Percentiles rank a stretch among this genome's conserved stretches.
These are phyloP conservation scores for Stentor roeselii DNA, from an alignment of 73 alveolate species.

Conservation along the genomic window DNA sequence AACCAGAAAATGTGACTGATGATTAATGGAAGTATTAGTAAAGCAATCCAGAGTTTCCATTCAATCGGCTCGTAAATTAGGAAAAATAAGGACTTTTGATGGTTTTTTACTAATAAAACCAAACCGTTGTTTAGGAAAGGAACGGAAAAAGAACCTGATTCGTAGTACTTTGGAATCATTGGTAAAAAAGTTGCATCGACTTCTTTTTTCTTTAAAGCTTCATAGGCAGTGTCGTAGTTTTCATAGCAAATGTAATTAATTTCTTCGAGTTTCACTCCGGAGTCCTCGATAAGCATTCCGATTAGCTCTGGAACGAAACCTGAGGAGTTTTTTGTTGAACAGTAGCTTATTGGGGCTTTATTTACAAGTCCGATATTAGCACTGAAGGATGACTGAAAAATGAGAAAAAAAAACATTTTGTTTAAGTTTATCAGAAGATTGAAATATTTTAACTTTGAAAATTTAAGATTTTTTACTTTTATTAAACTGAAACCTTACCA, in stretches of 20 bases:
- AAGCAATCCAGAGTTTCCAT: not conserved
- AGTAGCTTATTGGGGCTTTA: too few species aligned
- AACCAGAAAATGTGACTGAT: not conserved
- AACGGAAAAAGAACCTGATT: not conserved
- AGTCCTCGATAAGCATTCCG: not conserved
- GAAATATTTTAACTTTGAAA: too few species aligned
- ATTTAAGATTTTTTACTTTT: too few species aligned
- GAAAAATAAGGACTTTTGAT: too few species aligned
- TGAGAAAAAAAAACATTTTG: too few species aligned
- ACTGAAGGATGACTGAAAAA: too few species aligned
- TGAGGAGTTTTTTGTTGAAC: too few species aligned
- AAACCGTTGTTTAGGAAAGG: not conserved
- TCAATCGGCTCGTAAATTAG: not conserved
- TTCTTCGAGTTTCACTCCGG: too few species aligned
- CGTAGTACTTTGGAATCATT: not conserved
- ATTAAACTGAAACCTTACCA: too few species aligned
- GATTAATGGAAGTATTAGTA: not conserved
- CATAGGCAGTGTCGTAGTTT: not conserved
- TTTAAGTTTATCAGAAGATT: too few species aligned
- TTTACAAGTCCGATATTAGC: too few species aligned
- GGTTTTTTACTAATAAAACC: not conserved
- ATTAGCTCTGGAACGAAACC: not conserved
- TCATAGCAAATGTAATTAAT: not conserved
- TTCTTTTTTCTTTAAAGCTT: not conserved
- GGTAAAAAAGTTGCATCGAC: not conserved